Evolutionary conservation across 306 rosid genomes (phyloP).

Genomic region (Arachis hypogaea): DNA sequence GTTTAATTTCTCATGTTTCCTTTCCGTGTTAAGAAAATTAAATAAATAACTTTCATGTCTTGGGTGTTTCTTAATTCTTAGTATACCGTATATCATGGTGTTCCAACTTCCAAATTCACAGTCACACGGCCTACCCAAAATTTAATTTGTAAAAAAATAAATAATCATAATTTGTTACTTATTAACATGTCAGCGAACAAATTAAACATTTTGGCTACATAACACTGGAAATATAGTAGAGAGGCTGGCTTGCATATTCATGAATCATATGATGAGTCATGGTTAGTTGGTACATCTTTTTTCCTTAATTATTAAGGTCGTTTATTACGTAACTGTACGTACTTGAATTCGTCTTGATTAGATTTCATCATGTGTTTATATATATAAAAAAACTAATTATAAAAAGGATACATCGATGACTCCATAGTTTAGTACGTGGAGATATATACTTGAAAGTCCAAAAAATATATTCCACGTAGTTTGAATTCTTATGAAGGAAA

Average conservation of each 20-base stretch:
- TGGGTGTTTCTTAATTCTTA: too few relatives aligned
- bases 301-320: not conserved
- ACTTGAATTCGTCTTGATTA: not conserved
- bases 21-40: too few relatives aligned
- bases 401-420: not conserved
- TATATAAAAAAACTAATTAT: too few relatives aligned
- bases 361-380: not conserved
- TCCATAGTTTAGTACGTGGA: not conserved
- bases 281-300: not conserved
- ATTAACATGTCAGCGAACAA: not conserved
- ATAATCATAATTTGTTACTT: not conserved
- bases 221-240: not conserved
- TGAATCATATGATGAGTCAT: not conserved
- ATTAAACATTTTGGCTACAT: not conserved
- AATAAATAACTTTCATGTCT: too few relatives aligned
- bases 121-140: not conserved
- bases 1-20: too few relatives aligned
- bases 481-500: not conserved
- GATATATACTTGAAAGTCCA: not conserved
- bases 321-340: not conserved
- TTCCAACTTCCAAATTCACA: too few relatives aligned
- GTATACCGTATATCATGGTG: too few relatives aligned
- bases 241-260: not conserved
- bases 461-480: not conserved
- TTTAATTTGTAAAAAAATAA: too few relatives aligned